phyloP scores from a whole-genome alignment of 2,329 filamentous ascomycete genomes.

The Triangularia verruculosa region DNA sequence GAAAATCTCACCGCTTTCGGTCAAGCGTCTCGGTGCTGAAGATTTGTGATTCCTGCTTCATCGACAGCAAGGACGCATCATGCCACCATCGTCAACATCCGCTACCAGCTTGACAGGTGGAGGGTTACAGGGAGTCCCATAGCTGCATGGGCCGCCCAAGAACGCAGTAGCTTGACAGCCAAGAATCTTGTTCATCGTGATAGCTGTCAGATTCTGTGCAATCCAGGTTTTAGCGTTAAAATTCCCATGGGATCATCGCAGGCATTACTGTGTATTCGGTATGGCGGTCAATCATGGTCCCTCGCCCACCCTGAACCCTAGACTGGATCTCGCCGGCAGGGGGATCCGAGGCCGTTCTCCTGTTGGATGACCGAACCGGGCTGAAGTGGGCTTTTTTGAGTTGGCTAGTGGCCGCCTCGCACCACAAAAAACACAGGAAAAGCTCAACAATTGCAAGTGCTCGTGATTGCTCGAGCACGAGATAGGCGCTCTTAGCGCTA shows the following conservation, averaged over 20 bases:
- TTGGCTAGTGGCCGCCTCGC: too few relatives aligned
- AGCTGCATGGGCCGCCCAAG: not conserved
- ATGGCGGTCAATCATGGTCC: not conserved
- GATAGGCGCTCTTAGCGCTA: too few relatives aligned
- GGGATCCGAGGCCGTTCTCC: not conserved
- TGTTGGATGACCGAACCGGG: too few relatives aligned
- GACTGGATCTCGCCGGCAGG: not conserved
- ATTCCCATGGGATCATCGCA: not conserved
- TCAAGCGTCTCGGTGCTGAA: not conserved
- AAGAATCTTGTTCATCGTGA: not conserved
- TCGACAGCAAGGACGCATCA: not conserved
- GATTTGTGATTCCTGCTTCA: not conserved
- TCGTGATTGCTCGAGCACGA: too few relatives aligned
- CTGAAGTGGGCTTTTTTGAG: too few relatives aligned
- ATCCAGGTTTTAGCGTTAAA: not conserved
- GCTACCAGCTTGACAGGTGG: not conserved
- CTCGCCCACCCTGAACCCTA: not conserved
- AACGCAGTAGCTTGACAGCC: not conserved
- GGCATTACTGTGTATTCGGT: not conserved
- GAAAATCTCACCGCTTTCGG: not conserved
- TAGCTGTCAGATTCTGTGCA: conserved; percentile 5
- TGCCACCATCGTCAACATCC: not conserved
- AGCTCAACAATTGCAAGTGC: too few relatives aligned
- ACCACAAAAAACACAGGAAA: too few relatives aligned
- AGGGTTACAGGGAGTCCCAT: not conserved